Evolutionary conservation across 2,329 filamentous ascomycete genomes (phyloP), one percentile per base, ranked within the genome.

Genomic region (Hypoxylon sp.): DNA sequence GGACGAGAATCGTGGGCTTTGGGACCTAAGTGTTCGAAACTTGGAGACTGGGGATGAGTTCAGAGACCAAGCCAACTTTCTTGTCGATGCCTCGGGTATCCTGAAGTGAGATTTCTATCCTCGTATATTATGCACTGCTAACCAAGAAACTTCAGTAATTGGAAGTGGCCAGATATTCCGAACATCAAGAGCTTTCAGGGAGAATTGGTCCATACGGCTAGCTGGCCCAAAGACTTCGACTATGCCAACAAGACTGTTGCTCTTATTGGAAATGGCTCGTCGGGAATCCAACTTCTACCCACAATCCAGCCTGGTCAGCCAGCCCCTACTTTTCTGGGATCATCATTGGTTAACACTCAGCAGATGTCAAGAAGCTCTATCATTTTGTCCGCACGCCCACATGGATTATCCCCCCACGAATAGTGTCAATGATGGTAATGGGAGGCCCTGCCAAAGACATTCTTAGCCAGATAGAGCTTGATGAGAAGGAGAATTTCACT

Each of bases 231-330:
- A 31, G 75, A 80, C 17, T 84, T 86, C 44, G 82, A 86, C 54
- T 81, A 82, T 62, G 74, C 79, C n/a, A 82, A 80, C 65, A 88
- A 88, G 73, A 81, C 78, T 0, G 82, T 88, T 6, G 85, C 83
- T 2, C 79, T 89, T n/a, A 86, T 89, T 54, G 87, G 87, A 7
- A 88, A 86, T 56, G 86, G 86, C 6, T 81, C 86, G 17, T 86
- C 85, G 0, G 86, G 85, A 0, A 81, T 88, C 13, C 87, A 89
- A 68, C 78, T 88, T 24, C 73, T 87, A 7, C 83, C 86, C 0
- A 80, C 82, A 31, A 82, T 88, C n/a, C 82, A 83, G 54, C 79
- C 79, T 71, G 75, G 81, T 84, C 68, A 70, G 61, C 24, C 44
- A 50, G 15, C 46, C 17, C 7, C 50, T 42, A 47, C 37, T 47